Evolutionary conservation across 2,329 filamentous ascomycete genomes (phyloP).

Genomic region (Exophiala calicioides): DNA sequence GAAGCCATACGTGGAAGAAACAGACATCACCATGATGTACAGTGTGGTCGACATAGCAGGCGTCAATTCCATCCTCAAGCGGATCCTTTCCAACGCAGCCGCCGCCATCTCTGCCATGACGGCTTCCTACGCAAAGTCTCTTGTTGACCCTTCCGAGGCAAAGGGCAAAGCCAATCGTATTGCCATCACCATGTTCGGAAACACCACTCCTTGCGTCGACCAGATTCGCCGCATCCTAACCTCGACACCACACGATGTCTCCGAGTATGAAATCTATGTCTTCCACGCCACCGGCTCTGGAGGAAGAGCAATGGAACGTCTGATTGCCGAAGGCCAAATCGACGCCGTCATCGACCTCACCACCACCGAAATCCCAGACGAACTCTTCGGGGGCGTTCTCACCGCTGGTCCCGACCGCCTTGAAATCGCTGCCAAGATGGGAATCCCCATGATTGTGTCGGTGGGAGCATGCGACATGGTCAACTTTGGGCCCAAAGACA

Average conservation of each 20-base stretch:
- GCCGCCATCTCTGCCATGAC: conserved; percentile 63
- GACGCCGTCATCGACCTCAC: conserved; percentile 71
- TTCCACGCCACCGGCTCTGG: conserved; percentile 72
- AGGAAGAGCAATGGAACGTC: conserved; percentile 67
- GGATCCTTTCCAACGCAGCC: conserved; percentile 64
- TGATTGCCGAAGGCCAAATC: conserved; percentile 59
- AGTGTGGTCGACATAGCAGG: conserved; percentile 71
- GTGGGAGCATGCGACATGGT: conserved; percentile 62
- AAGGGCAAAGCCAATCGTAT: conserved; percentile 49
- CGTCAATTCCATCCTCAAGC: conserved; percentile 59
- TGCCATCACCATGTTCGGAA: conserved; percentile 73
- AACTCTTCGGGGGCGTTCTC: conserved; percentile 64
- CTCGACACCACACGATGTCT: conserved; percentile 29
- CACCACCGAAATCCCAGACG: conserved; percentile 68
- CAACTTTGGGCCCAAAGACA: conserved; percentile 61
- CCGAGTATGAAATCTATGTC: conserved; percentile 59
- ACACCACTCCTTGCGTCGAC: conserved; percentile 68
- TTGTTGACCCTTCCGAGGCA: conserved; percentile 9
- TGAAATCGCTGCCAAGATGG: conserved; percentile 56
- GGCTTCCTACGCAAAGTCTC: conserved; percentile 39
- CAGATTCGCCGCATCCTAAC: conserved; percentile 45
- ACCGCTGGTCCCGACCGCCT: conserved; percentile 60
- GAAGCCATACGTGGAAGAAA: conserved; percentile 64
- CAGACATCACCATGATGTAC: conserved; percentile 70
- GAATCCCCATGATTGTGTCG: conserved; percentile 60